Base-by-base conservation (phyloP, 108 stramenopile species). In the Discostella stelligeroides region DNA sequence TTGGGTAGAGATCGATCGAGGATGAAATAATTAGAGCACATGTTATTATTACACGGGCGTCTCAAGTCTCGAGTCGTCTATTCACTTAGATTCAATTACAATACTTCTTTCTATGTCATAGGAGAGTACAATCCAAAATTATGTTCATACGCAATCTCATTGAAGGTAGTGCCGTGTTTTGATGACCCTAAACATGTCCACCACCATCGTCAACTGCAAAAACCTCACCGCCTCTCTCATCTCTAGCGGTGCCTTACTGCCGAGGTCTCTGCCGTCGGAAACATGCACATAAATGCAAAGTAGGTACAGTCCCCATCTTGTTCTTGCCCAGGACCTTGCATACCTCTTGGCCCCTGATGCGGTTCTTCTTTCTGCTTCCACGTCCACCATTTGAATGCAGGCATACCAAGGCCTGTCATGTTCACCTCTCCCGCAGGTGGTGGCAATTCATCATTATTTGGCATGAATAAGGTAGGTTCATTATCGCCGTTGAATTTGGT, bases 341-440 rank as follows among this genome's bases (percentile, higher is more conserved):
- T 14, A 8, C 8, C 18, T 24, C 49, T 24, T 8, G 46, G 46
- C 46, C 18, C 18, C 50, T 51, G 50, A 51, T 25, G 24, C 10
- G 9, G 25, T 4, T 51, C 50, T 27, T 54, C 24, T 25, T 28
- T 23, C 28, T 54, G 53, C 28, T 28, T 54, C 53, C 53, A 54
- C 30, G 34, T 56, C 55, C 55, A 56, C 55, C 55, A 56, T 56
- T 56, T 56, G 55, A 56, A 56, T 38, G 55, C 12, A 7, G 55
- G 55, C 55, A 56, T 56, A 4, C 55, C 55, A 17, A 27, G 9
- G 28, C 55, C 55, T 6, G 13, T 13, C 34, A 56, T 17, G 15
- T 56, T 30, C 0, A 37, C 29, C 30, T 56, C 27, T 13, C 55
- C 55, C 4, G 55, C 14, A 17, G 30, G 55, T 38, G 55, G 37